Conservation (phyloP, 148 eudicot genomes). For the Pharnaceum exiguum region DNA sequence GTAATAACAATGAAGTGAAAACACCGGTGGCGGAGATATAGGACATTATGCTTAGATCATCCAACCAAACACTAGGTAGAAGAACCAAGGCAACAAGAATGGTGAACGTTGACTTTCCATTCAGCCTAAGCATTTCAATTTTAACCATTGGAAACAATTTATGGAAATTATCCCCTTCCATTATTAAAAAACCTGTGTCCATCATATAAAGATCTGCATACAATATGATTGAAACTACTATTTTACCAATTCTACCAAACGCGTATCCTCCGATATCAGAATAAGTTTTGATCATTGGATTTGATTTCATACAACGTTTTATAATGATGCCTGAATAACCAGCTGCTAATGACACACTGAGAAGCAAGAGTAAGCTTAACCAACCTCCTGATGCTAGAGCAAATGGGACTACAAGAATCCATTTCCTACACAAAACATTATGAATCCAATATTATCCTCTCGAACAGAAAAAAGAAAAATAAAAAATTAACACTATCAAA, state of each 20-base stretch:
- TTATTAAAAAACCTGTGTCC: slow-evolving; percentile 38
- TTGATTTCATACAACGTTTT: slow-evolving; percentile 35
- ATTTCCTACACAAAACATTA: no score
- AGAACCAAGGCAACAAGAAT: slow-evolving; percentile 33
- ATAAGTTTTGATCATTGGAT: slow-evolving; percentile 29
- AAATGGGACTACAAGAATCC: slow-evolving; percentile 40
- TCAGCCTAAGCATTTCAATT: neutral
- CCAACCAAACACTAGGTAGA: slow-evolving; percentile 53
- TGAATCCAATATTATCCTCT: no score
- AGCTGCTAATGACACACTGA: slow-evolving; percentile 25
- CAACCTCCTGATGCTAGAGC: slow-evolving; percentile 52
- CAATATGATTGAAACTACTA: slow-evolving; percentile 29
- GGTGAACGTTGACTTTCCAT: slow-evolving; percentile 36
- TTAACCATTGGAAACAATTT: slow-evolving; percentile 27
- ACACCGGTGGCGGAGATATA: slow-evolving; percentile 55
- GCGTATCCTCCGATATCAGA: slow-evolving; percentile 48
- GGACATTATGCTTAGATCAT: slow-evolving; percentile 36
- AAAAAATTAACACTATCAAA: no score
- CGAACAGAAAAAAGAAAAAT: no score
- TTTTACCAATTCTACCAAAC: slow-evolving; percentile 40
- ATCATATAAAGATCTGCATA: slow-evolving; percentile 40
- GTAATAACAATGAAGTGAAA: slow-evolving; percentile 33
- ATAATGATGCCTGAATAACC: slow-evolving; percentile 44
- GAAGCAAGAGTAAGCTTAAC: slow-evolving; percentile 36
- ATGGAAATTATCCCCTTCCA: slow-evolving; percentile 46